phyloP scores from a whole-genome alignment of 495 filamentous ascomycete species.

The Lasiosphaeria miniovina region DNA sequence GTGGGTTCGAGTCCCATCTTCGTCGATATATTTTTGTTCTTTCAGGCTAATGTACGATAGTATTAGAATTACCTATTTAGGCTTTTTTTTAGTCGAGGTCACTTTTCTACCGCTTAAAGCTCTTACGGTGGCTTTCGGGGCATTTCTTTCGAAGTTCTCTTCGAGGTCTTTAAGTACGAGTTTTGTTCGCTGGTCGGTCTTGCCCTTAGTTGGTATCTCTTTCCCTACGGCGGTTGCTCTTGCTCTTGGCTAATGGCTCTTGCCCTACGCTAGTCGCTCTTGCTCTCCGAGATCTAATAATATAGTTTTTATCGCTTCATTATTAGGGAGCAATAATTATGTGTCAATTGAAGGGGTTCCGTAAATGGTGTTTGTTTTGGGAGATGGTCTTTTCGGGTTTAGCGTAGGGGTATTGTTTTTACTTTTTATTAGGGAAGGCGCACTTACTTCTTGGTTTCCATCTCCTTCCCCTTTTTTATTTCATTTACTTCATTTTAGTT shows the following conservation, averaged over 20 bases:
- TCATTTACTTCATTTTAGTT: not conserved
- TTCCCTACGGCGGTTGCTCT: too few relatives aligned
- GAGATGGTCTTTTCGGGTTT: too few relatives aligned
- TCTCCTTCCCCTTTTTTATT: not conserved
- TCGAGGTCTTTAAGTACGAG: not conserved
- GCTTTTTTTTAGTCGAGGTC: not conserved
- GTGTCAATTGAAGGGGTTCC: too few relatives aligned
- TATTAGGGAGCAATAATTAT: too few relatives aligned
- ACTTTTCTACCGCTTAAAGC: not conserved
- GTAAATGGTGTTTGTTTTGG: too few relatives aligned
- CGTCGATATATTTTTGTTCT: slow-evolving; percentile 28
- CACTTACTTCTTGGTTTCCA: not conserved
- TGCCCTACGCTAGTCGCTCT: too few relatives aligned
- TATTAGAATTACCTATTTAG: not conserved
- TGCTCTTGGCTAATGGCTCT: too few relatives aligned
- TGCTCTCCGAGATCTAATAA: too few relatives aligned
- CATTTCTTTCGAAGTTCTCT: not conserved
- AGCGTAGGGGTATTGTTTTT: not conserved
- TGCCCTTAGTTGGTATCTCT: too few relatives aligned
- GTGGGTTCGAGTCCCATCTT: slow-evolving; percentile 51
- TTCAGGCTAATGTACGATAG: too few relatives aligned
- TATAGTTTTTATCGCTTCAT: too few relatives aligned
- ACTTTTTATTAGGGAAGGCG: not conserved
- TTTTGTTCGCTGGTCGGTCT: too few relatives aligned
- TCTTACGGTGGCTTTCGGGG: not conserved